phyloP scores from a whole-genome alignment of 1,284 basidiomycete species.

The Moesziomyces parantarcticus region DNA sequence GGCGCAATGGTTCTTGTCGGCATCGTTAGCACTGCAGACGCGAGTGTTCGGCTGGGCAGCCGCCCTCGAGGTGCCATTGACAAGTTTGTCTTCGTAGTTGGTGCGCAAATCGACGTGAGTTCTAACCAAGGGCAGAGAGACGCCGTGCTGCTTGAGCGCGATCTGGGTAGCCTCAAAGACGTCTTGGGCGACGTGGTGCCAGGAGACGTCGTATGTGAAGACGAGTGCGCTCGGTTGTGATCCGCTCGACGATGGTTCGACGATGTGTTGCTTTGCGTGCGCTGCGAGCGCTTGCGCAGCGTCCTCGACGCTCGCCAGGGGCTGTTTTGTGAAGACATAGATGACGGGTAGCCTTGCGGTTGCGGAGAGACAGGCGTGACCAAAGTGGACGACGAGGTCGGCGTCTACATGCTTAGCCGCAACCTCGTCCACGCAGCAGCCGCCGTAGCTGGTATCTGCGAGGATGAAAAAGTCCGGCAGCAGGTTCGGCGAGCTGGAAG shows the following conservation, averaged over 20 bases:
- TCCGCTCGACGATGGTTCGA: background rate
- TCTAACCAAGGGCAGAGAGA: conserved; percentile 37
- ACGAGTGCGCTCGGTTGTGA: conserved; percentile 69
- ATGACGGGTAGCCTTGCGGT: conserved; percentile 83
- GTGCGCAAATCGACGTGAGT: conserved; percentile 52
- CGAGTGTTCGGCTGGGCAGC: background rate
- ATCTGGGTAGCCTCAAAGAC: conserved; percentile 69
- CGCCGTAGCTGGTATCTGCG: conserved; percentile 97
- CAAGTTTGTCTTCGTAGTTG: conserved; percentile 51
- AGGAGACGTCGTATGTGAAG: conserved; percentile 83
- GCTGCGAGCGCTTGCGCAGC: conserved; percentile 36
- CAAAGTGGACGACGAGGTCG: conserved; percentile 92
- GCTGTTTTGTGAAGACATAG: conserved; percentile 83
- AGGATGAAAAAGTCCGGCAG: conserved; percentile 78
- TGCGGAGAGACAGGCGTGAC: conserved; percentile 89
- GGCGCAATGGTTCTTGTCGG: background rate
- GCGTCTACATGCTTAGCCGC: conserved; percentile 93
- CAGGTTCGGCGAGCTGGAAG: conserved; percentile 6
- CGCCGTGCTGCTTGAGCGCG: conserved; percentile 21
- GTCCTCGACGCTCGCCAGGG: conserved; percentile 69
- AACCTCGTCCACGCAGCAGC: conserved; percentile 97
- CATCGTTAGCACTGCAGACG: conserved; percentile 3
- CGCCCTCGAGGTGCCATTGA: conserved; percentile 16
- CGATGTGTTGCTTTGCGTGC: conserved; percentile 19
- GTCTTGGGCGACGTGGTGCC: conserved; percentile 71